phyloP scores from a whole-genome alignment of 345 rosid genomes.

The Brassica rapa region DNA sequence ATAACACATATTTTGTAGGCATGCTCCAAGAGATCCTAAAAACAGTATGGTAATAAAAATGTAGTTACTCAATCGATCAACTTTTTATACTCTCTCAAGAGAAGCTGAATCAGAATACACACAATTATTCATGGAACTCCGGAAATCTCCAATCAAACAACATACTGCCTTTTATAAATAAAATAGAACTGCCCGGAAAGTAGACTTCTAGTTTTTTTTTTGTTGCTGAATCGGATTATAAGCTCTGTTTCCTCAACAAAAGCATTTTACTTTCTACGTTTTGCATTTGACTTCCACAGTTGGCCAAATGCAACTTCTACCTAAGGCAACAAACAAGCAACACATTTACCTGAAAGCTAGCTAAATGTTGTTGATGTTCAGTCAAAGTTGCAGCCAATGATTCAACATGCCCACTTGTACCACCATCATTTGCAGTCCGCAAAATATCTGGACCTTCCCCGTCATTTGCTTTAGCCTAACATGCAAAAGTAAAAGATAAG shows the following conservation, averaged over 20 bases:
- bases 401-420: conserved; percentile 84
- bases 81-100: conserved; percentile 7
- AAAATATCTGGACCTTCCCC: conserved; percentile 98
- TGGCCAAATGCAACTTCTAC: conserved; percentile 18
- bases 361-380: conserved; percentile 97
- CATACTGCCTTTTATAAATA: not conserved
- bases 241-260: conserved; percentile 1
- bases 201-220: not conserved
- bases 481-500: conserved; percentile 18
- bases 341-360: conserved; percentile 84
- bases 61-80: not conserved
- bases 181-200: conserved; percentile 1
- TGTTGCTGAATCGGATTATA: not conserved
- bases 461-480: conserved; percentile 91
- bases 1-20: too few species aligned
- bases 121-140: conserved; percentile 3
- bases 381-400: conserved; percentile 86
- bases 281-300: conserved; percentile 19
- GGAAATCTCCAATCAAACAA: not conserved
- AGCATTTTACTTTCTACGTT: conserved; percentile 11
- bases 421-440: conserved; percentile 70
- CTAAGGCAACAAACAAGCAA: conserved; percentile 5
- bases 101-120: not conserved
- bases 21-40: conserved; percentile 22
- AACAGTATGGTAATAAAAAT: not conserved